Evolutionary conservation across 2,329 filamentous ascomycete species (phyloP).

Genomic region (Microdochium paspali): DNA sequence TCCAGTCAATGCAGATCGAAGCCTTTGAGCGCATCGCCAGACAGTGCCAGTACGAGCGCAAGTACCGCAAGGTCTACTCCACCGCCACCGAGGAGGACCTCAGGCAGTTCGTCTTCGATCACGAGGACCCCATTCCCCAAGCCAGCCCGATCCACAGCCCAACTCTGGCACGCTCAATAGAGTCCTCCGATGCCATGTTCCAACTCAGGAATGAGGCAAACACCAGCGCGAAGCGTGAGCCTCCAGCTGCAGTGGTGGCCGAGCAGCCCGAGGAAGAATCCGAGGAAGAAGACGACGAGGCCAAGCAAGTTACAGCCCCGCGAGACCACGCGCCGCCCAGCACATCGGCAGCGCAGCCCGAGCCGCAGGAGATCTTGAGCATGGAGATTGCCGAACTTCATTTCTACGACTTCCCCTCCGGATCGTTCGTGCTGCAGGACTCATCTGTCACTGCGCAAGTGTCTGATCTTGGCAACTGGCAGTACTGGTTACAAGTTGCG

Average conservation of each 20-base stretch:
- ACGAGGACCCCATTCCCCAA: slow-evolving; percentile 53
- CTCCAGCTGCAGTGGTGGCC: slow-evolving; percentile 19
- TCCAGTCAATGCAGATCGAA: slow-evolving; percentile 60
- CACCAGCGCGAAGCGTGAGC: slow-evolving; percentile 33
- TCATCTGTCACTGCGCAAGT: slow-evolving; percentile 67
- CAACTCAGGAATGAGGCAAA: slow-evolving; percentile 38
- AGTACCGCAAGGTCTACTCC: slow-evolving; percentile 72
- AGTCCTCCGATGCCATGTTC: slow-evolving; percentile 48
- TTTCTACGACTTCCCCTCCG: slow-evolving; percentile 82
- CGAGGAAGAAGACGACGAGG: slow-evolving; percentile 18
- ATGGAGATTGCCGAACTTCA: slow-evolving; percentile 79
- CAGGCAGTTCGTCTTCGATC: slow-evolving; percentile 69
- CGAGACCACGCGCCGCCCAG: slow-evolving; percentile 33
- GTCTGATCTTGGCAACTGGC: slow-evolving; percentile 80
- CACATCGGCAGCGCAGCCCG: slow-evolving; percentile 52
- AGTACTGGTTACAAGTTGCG: slow-evolving; percentile 88
- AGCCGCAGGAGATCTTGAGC: slow-evolving; percentile 62
- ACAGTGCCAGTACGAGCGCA: slow-evolving; percentile 96
- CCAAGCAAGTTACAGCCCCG: slow-evolving; percentile 18
- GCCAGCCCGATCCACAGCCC: slow-evolving; percentile 55
- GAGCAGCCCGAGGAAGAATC: slow-evolving; percentile 5
- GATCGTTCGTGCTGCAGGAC: slow-evolving; percentile 78
- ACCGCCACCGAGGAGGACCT: slow-evolving; percentile 77
- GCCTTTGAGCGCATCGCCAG: slow-evolving; percentile 76
- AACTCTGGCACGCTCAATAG: slow-evolving; percentile 41